Evolutionary conservation across 192 early-diverging fungal species (phyloP).

Genomic region (Coemansia sp.): DNA sequence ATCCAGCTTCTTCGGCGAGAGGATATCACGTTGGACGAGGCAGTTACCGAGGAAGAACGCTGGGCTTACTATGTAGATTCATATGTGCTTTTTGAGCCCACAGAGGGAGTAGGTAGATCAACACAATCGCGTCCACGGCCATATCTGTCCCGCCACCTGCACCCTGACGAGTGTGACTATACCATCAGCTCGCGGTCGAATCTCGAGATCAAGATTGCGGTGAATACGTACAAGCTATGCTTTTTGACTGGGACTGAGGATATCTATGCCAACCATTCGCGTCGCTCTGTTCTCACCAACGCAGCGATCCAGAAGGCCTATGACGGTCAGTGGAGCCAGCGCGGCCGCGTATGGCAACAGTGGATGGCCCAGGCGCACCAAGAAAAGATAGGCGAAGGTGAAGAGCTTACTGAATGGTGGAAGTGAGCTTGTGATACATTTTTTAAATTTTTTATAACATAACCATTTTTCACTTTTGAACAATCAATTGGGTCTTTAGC

Average conservation of each 20-base stretch:
- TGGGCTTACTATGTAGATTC: slow-evolving; percentile 96
- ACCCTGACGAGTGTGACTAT: slow-evolving; percentile 56
- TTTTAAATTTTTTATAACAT: background rate
- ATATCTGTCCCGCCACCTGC: slow-evolving; percentile 65
- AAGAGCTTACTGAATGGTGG: slow-evolving; percentile 39
- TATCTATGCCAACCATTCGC: slow-evolving; percentile 63
- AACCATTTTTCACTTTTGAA: background rate
- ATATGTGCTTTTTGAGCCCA: slow-evolving; percentile 85
- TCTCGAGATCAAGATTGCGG: slow-evolving; percentile 94
- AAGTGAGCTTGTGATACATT: slow-evolving; percentile 11
- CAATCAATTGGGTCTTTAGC: background rate
- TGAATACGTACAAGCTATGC: slow-evolving; percentile 97
- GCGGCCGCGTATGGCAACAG: slow-evolving; percentile 33
- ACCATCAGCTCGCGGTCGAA: slow-evolving; percentile 69
- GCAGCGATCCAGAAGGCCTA: slow-evolving; percentile 25
- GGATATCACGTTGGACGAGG: slow-evolving; percentile 78
- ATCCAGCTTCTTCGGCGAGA: slow-evolving; percentile 89
- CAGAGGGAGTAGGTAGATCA: slow-evolving; percentile 68
- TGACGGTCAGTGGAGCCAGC: slow-evolving; percentile 26
- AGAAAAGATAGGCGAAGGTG: slow-evolving; percentile 14
- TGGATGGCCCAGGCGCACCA: slow-evolving; percentile 30
- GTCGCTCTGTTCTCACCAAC: slow-evolving; percentile 24
- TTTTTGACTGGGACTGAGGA: slow-evolving; percentile 96
- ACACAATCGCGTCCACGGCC: slow-evolving; percentile 60
- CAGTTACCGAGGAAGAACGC: slow-evolving; percentile 84